Conservation (phyloP, 306 rosid genomes). For the Amphicarpaea edgeworthii region DNA sequence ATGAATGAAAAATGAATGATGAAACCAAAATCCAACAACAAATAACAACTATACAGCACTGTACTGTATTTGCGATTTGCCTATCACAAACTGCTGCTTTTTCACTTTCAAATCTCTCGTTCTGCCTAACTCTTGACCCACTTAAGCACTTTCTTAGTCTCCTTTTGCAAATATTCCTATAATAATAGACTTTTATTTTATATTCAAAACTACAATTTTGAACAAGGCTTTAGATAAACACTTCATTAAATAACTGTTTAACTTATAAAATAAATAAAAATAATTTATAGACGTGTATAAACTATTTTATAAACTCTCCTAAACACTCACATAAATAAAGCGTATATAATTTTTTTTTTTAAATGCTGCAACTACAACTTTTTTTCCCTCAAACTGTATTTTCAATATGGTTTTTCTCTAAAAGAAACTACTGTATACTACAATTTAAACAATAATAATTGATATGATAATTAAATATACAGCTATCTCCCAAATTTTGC, state of each 20-base stretch:
- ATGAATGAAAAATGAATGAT: not conserved
- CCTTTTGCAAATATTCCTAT: not conserved
- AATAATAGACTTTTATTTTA: not conserved
- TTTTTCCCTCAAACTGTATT: too few species aligned
- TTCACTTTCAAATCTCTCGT: not conserved
- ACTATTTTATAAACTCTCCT: too few species aligned
- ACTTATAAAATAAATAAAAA: too few species aligned
- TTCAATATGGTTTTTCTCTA: not conserved
- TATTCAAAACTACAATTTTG: not conserved
- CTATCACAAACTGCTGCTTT: slow-evolving; percentile 30
- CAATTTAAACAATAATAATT: not conserved
- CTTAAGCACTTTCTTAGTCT: not conserved
- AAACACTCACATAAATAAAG: too few species aligned
- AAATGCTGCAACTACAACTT: too few species aligned
- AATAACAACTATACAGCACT: not conserved
- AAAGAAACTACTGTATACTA: not conserved
- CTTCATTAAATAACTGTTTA: not conserved
- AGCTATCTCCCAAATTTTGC: not conserved
- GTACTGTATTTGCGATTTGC: too few species aligned
- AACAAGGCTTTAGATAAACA: not conserved
- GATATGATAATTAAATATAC: not conserved
- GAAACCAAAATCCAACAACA: slow-evolving; percentile 12
- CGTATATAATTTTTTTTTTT: too few species aligned
- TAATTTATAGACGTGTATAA: too few species aligned
- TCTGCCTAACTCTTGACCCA: slow-evolving; percentile 27